Base-by-base conservation (phyloP, 129 eudicot genomes). In the Sambucus nigra region DNA sequence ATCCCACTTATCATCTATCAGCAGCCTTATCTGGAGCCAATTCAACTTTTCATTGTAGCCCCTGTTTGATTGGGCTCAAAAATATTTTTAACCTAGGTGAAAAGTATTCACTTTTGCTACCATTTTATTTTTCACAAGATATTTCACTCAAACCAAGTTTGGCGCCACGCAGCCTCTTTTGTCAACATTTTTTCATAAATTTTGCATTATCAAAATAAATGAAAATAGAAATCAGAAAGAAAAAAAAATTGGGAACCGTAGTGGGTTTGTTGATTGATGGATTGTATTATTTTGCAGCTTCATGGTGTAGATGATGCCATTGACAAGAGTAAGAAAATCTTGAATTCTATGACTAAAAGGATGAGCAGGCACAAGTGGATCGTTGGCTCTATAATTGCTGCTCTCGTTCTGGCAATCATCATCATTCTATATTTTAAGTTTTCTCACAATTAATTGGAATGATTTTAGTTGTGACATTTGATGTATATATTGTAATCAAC, bases 281-380 rank as follows among this genome's bases (percentile, higher is more conserved):
- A n/a, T n/a, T 42, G 1, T 12, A 45, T 7, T 53, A 17, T 47
- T 23, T 63, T 75, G 61, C 91, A 92, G 99, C 94, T 92, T 59
- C 95, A 80, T 60, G 96, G 89, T 14, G 94, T 92, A 19, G 99
- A 92, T 57, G 84, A 79, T 59, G 99, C 91, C 48, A 86, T 92
- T 57, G 99, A 86, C 60, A 92, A 86, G 66, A 82, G 94, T 52
- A 92, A 92, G 69, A 92, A 86, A 79, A 82, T 92, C 39, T 66
- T 92, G 78, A 79, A 76, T 14, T 55, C 95, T 41, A 92, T 92
- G 99, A 69, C 87, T 8, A 83, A 79, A 63, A 82, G 99, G 80
- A 82, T 92, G 66, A 79, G 84, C 65, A 73, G 86, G 73, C 75
- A 86, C 70, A 92, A 86, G 65, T 82, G 86, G 99, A 86, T 92